Evolutionary conservation across 2,329 filamentous ascomycete genomes (phyloP), one percentile per base, ranked within the genome.

Genomic region (Pyrenophora graminea): DNA sequence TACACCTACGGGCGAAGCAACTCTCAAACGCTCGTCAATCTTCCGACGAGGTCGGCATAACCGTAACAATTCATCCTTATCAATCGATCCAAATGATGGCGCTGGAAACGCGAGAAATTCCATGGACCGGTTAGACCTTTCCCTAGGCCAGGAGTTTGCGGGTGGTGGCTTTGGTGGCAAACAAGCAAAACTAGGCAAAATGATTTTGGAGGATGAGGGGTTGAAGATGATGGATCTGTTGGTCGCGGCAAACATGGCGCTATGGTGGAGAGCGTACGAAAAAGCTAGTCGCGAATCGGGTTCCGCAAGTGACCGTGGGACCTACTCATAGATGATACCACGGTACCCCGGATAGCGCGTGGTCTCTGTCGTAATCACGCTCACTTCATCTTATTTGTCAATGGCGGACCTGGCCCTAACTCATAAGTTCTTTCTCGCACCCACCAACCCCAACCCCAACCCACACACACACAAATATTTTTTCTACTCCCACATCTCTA

Each of bases 141-240:
- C 85, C 18, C 79, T 97, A 0, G 93, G 91, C 1, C 84, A 84
- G 58, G 93, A 97, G 72, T 84, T 83, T 48, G 92, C 92, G 0
- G 93, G 93, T 1, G 93, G 93, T 18, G 93, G 93, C 0, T 88
- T 89, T 67, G 82, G 87, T 38, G 93, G 93, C 0, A 91, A 90
- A 71, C 85, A 90, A 65, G 92, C 91, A 3, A 99, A 99, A 77
- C 77, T 99, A 63, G 94, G 93, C 0, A 99, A 97, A 74, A 77
- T 99, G 44, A 91, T 97, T 44, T 82, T 99, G 32, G 85, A 91
- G 62, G 86, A 93, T 48, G 92, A 96, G 65, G 94, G 94, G 0
- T 76, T 96, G 59, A 96, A 96, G 78, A 97, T 99, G 93, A 74
- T 97, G 64, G 94, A 99, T 78, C 73, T 99, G 51, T 79, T 96